phyloP scores from a whole-genome alignment of 345 rosid genomes.

The Bretschneidera sinensis region DNA sequence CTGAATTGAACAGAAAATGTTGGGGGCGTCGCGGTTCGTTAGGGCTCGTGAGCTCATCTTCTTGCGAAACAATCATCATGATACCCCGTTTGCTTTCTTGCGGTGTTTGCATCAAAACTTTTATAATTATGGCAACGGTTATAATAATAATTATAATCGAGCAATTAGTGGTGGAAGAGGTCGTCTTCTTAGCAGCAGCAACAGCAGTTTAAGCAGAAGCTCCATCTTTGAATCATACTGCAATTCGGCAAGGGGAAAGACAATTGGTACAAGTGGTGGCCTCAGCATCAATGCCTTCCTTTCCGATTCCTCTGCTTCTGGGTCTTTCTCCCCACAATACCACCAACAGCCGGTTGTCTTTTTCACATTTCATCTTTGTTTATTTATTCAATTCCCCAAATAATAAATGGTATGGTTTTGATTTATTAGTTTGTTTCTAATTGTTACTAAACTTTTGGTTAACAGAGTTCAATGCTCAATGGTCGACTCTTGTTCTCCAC shows the following conservation, averaged over 20 bases:
- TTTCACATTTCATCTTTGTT: neutral
- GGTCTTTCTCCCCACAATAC: conserved; percentile 15
- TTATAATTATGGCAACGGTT: no score
- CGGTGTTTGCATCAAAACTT: neutral
- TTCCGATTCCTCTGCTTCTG: conserved; percentile 22
- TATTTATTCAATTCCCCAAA: no score
- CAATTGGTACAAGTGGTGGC: neutral
- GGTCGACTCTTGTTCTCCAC: conserved; percentile 44
- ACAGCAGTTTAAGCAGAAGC: neutral
- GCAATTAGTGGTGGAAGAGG: neutral
- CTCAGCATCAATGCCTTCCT: conserved; percentile 34
- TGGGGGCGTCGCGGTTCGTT: conserved; percentile 18
- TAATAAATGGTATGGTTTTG: no score
- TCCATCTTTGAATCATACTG: conserved; percentile 15
- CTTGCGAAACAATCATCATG: conserved; percentile 8
- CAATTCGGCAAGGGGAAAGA: neutral
- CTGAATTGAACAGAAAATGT: conserved; percentile 7
- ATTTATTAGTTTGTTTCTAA: neutral
- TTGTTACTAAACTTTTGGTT: neutral
- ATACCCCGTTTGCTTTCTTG: neutral
- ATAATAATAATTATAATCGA: neutral
- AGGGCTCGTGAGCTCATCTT: conserved; percentile 15
- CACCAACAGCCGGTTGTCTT: conserved; percentile 14
- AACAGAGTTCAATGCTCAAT: conserved; percentile 32
- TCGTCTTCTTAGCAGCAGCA: neutral